These are phyloP conservation scores for Massarina eburnea DNA, from an alignment of 2,329 filamentous ascomycete genomes.

Conservation along the genomic window DNA sequence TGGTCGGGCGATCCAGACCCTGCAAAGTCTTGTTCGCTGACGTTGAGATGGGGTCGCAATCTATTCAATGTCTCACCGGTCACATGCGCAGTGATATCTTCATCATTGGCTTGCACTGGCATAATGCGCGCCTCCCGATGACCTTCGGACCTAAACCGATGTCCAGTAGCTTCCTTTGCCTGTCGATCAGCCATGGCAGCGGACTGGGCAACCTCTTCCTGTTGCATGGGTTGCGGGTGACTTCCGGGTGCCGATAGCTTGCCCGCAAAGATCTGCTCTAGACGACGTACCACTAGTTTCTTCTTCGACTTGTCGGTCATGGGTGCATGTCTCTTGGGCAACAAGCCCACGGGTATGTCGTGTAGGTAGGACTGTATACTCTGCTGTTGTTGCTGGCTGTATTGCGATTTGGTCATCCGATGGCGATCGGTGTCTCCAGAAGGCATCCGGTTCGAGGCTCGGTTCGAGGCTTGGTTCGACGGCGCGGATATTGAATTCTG, in stretches of 20 bases:
- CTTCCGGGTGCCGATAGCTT: slow-evolving; percentile 52
- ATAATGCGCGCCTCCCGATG: slow-evolving; percentile 51
- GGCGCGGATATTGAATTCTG: slow-evolving; percentile 45
- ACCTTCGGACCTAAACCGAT: slow-evolving; percentile 42
- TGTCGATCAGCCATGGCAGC: slow-evolving; percentile 52
- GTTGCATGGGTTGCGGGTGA: slow-evolving; percentile 56
- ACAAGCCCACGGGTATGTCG: slow-evolving; percentile 70
- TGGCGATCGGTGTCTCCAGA: slow-evolving; percentile 29
- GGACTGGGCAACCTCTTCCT: slow-evolving; percentile 60
- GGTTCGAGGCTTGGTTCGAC: slow-evolving; percentile 26
- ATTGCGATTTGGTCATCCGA: slow-evolving; percentile 33
- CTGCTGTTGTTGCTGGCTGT: slow-evolving; percentile 38
- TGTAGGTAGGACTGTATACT: slow-evolving; percentile 71
- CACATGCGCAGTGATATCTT: slow-evolving; percentile 9
- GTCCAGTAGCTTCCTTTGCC: slow-evolving; percentile 45
- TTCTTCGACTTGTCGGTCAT: slow-evolving; percentile 76
- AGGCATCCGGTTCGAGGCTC: slow-evolving; percentile 19
- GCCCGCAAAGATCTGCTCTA: slow-evolving; percentile 83
- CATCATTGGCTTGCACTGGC: slow-evolving; percentile 20
- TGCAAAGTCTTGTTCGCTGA: slow-evolving; percentile 29
- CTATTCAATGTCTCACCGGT: slow-evolving; percentile 22
- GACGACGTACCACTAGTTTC: slow-evolving; percentile 71
- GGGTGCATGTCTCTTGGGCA: slow-evolving; percentile 58
- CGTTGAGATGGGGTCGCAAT: slow-evolving; percentile 16
- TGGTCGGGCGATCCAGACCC: slow-evolving; percentile 61